A percentile compares a stretch with the other conserved stretches of the same genome.
Conservation (phyloP, 495 filamentous ascomycete genomes). For the Talaromyces wortmannii region DNA sequence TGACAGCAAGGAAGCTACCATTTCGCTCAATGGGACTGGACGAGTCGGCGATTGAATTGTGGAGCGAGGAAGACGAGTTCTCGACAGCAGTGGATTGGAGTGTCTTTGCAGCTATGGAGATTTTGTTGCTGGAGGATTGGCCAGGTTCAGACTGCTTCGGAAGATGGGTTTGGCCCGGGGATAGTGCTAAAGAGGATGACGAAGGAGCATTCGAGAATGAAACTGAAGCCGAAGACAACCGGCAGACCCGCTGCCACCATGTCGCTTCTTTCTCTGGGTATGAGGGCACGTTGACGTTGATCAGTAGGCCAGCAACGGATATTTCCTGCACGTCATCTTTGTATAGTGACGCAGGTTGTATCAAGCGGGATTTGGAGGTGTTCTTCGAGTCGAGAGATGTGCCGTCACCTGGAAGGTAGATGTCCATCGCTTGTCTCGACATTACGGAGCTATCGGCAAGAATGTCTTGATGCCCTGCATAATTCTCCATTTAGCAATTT, state of each 20-base stretch:
- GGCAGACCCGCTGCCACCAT: slow-evolving; percentile 9
- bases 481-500: background rate
- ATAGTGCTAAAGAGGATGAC: background rate
- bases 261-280: background rate
- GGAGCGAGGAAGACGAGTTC: background rate
- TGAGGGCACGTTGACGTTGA: background rate
- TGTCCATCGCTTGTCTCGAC: too few species aligned
- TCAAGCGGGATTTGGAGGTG: background rate
- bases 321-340: background rate
- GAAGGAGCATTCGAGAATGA: background rate
- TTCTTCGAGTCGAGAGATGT: background rate
- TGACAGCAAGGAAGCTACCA: slow-evolving; percentile 6
- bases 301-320: background rate
- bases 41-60: background rate
- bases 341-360: background rate
- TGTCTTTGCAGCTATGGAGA: background rate
- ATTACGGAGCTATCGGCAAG: too few species aligned
- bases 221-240: background rate
- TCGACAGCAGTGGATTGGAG: background rate
- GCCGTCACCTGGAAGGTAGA: background rate
- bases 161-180: background rate
- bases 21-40: slow-evolving; percentile 1
- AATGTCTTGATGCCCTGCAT: background rate
- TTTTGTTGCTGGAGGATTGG: background rate
- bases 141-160: background rate